Evolutionary conservation across 345 rosid species (phyloP).

Genomic region (Dipteronia dyeriana): DNA sequence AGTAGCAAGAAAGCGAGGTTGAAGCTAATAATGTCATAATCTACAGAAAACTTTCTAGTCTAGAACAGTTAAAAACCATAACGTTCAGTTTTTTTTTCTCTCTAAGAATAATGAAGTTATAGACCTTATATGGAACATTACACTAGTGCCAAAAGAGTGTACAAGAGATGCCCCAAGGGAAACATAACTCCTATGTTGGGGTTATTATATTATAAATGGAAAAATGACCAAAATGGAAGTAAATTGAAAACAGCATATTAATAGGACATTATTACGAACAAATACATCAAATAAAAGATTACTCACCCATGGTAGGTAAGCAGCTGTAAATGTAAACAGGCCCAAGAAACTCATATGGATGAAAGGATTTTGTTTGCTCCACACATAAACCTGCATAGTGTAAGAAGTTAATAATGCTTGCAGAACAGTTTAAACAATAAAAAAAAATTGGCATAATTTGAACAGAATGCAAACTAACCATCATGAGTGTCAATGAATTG

Average conservation of each 20-base stretch:
- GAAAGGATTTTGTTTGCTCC: constrained; percentile 98
- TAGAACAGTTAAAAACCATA: background rate
- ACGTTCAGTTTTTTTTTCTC: background rate
- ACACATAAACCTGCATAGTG: constrained; percentile 76
- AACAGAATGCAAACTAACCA: constrained; percentile 52
- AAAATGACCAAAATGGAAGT: background rate
- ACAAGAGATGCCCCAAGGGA: background rate
- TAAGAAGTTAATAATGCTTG: constrained; percentile 4
- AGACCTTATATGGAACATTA: background rate
- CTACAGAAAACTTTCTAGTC: background rate
- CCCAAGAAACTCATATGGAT: constrained; percentile 99
- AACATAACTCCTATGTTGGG: background rate
- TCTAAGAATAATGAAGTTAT: background rate
- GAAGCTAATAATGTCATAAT: background rate
- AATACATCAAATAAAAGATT: background rate
- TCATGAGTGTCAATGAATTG: constrained; percentile 98
- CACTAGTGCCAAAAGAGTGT: background rate
- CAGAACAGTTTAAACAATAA: background rate
- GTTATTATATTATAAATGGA: background rate
- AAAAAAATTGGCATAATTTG: constrained; percentile 9
- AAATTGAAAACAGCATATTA: background rate
- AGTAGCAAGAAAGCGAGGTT: background rate
- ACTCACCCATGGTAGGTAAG: constrained; percentile 96
- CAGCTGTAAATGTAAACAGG: constrained; percentile 92
- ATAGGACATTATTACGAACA: background rate